These are phyloP conservation scores for Cadophora malorum DNA, from an alignment of 2,329 filamentous ascomycete genomes.

Conservation along the genomic window DNA sequence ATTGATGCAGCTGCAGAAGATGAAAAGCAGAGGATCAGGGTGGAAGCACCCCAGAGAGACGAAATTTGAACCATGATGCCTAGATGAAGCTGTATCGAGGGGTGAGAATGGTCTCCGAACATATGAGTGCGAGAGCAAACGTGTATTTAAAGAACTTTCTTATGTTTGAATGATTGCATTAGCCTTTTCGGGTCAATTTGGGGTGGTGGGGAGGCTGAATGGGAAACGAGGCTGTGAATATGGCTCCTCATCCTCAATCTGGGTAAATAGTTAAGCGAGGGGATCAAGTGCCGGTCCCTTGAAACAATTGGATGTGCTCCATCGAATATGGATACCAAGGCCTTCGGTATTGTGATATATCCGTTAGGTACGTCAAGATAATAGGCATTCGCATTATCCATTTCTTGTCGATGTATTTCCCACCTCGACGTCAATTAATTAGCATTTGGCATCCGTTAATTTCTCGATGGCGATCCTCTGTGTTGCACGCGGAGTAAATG, in stretches of 20 bases:
- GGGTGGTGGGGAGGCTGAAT: constrained; percentile 21
- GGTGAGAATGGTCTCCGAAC: neutral
- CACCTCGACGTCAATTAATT: neutral
- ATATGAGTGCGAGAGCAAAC: neutral
- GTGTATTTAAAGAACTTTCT: neutral
- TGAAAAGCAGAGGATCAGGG: neutral
- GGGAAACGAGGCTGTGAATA: constrained; percentile 1
- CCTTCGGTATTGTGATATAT: neutral
- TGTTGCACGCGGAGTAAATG: no score
- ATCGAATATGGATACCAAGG: neutral
- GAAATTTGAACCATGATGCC: constrained; percentile 20
- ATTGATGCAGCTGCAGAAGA: neutral
- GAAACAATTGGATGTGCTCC: neutral
- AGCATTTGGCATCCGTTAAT: neutral
- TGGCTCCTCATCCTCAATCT: constrained; percentile 22
- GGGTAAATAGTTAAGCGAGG: constrained; percentile 9
- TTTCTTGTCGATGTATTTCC: neutral
- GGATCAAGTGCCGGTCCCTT: neutral
- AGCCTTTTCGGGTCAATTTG: constrained; percentile 24
- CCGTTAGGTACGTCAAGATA: neutral
- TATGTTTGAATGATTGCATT: neutral
- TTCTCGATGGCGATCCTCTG: no score
- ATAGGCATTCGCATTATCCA: neutral
- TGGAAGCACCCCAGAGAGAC: constrained; percentile 5
- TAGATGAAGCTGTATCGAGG: neutral